These are phyloP conservation scores for Metschnikowia corniflorae DNA, from an alignment of 805 yeast genomes.

Conservation along the genomic window DNA sequence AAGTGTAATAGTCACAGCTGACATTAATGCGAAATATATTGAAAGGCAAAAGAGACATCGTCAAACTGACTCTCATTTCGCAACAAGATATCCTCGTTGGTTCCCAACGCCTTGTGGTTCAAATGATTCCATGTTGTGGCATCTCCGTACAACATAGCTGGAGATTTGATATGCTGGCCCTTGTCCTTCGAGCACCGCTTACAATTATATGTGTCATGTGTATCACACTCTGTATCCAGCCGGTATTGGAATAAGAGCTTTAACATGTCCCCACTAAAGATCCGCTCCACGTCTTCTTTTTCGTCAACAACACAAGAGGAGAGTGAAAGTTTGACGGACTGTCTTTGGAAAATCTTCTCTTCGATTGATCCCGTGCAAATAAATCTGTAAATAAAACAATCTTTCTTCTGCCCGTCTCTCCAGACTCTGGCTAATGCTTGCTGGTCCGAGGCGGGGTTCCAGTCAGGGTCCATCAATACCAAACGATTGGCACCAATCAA, in stretches of 20 bases:
- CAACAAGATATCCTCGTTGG: constrained; percentile 73
- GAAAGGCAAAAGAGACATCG: constrained; percentile 84
- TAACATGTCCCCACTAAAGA: constrained; percentile 79
- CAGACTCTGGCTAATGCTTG: constrained; percentile 97
- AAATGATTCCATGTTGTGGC: constrained; percentile 97
- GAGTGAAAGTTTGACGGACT: constrained; percentile 86
- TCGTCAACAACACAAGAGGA: constrained; percentile 97
- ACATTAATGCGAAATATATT: constrained; percentile 78
- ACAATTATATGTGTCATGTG: constrained; percentile 90
- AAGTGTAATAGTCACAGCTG: neutral
- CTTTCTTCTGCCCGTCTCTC: constrained; percentile 98
- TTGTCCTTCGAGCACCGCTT: constrained; percentile 57
- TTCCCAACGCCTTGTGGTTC: constrained; percentile 53
- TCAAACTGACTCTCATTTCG: constrained; percentile 66
- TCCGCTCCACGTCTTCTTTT: constrained; percentile 88
- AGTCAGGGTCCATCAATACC: constrained; percentile 83
- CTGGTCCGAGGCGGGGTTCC: constrained; percentile 99
- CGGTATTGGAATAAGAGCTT: constrained; percentile 71
- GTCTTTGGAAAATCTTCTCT: constrained; percentile 94
- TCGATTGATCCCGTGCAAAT: constrained; percentile 94
- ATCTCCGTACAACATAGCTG: constrained; percentile 95
- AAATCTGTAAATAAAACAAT: constrained; percentile 90
- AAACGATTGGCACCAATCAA: constrained; percentile 93
- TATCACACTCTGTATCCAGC: constrained; percentile 70
- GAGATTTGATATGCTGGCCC: constrained; percentile 60